Base-by-base conservation (phyloP, 2,329 filamentous ascomycete genomes). In the Epichloe sp. region DNA sequence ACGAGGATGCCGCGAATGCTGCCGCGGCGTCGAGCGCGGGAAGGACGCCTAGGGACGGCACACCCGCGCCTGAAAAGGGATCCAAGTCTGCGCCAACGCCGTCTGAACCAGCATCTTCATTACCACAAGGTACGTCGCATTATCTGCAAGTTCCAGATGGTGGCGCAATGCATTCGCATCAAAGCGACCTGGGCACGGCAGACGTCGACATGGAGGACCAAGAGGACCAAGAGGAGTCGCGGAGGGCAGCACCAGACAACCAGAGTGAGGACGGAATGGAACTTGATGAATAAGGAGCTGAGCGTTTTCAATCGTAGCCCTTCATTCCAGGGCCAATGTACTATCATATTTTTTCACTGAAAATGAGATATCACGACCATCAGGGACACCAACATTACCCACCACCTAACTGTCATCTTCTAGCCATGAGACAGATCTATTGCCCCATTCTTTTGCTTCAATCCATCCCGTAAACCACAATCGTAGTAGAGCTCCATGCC, bases 161-260 rank as follows among this genome's bases (percentile, higher is more conserved):
- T 15, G 42, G 19, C 17, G 45, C 43, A 35, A 47, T 47, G 4
- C 51, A 53, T 8, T 62, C 63, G 2, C 63, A 62, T 3, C 60
- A 62, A 50, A 58, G 58, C 12, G 43, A 54, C 7, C 15, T n/a
- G 23, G 47, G 36, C 41, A 69, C 67, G 2, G 79, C 80, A 52
- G 81, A 85, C 59, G 70, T 76, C 21, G 75, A 76, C 40, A 83
- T 84, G 77, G 71, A 72, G 10, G 80, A 80, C 31, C 61, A 59
- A 7, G 65, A 63, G 51, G 59, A 61, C 31, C 61, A 59, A 7
- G 65, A 63, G 51, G 59, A 61, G 23, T 54, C 57, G 14, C 59
- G 63, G 47, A 63, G 31, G 43, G 40, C 43, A 47, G 43, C 23
- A 41, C 38, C 62, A 37, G 65, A 66, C n/a, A 70, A 72, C 4